A percentile compares a stretch with the other conserved stretches of the same genome.
These are phyloP conservation scores for Sordariomycetes sp. DNA, from an alignment of 2,329 filamentous ascomycete genomes.

Conservation along the genomic window DNA sequence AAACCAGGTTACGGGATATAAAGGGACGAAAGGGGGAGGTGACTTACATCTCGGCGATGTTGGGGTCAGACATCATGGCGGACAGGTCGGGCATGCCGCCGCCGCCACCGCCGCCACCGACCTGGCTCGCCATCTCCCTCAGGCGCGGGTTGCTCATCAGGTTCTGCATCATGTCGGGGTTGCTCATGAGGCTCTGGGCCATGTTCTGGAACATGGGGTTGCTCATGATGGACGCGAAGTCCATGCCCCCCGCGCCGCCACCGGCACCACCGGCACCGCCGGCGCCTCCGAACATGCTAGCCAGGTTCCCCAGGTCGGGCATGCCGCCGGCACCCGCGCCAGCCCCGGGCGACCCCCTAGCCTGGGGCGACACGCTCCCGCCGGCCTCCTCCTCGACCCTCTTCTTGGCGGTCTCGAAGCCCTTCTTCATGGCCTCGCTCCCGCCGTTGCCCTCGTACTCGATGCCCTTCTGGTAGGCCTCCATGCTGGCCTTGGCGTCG, in stretches of 20 bases:
- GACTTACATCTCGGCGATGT: constrained; percentile 84
- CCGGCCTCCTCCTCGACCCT: constrained; percentile 66
- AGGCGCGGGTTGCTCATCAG: constrained; percentile 90
- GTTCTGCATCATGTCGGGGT: constrained; percentile 84
- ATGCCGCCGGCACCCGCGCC: constrained; percentile 48
- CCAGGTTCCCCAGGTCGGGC: constrained; percentile 61
- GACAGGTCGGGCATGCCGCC: constrained; percentile 85
- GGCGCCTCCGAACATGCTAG: constrained; percentile 64
- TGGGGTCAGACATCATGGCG: constrained; percentile 83
- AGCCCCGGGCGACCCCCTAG: constrained; percentile 36
- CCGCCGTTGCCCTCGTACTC: constrained; percentile 89
- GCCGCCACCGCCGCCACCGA: constrained; percentile 44
- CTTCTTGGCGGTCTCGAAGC: constrained; percentile 84
- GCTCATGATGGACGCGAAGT: constrained; percentile 78
- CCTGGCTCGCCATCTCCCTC: constrained; percentile 75
- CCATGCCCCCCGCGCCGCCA: constrained; percentile 72
- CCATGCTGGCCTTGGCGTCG: constrained; percentile 84
- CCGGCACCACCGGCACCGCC: constrained; percentile 47
- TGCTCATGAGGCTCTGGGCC: constrained; percentile 96
- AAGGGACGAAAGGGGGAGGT: background rate
- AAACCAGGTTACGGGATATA: background rate
- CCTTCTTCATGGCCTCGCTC: constrained; percentile 95
- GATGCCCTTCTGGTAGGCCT: constrained; percentile 88
- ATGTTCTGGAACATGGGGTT: constrained; percentile 98
- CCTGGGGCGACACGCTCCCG: constrained; percentile 23